phyloP scores from a whole-genome alignment of 148 eudicot genomes.

The Tetragonia tetragonoides region DNA sequence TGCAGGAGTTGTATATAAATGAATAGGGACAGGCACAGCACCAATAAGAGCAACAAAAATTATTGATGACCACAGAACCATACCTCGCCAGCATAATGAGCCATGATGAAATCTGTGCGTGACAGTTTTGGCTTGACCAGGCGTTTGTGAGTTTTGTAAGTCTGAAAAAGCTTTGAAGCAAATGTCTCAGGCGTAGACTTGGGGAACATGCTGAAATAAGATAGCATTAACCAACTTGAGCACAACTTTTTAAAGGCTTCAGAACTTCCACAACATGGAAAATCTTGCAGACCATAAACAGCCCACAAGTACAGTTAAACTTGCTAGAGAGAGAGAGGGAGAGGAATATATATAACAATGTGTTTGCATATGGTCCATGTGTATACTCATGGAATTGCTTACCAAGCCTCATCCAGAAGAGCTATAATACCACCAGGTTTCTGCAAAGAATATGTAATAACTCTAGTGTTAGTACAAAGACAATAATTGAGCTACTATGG shows the following conservation, averaged over 20 bases:
- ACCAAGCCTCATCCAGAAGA: constrained; percentile 99
- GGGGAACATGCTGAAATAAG: constrained; percentile 86
- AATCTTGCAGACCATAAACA: not conserved
- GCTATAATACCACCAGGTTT: constrained; percentile 95
- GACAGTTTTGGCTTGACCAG: constrained; percentile 93
- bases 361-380: not conserved
- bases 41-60: too few species aligned
- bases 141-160: constrained; percentile 82
- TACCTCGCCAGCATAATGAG: constrained; percentile 99
- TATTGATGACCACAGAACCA: constrained; percentile 10
- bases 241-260: constrained; percentile 8
- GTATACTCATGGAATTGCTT: constrained; percentile 23
- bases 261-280: not conserved
- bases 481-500: not conserved
- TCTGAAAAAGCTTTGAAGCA: constrained; percentile 91
- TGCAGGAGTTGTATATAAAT: not conserved
- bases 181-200: constrained; percentile 97
- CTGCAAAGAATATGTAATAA: constrained; percentile 42
- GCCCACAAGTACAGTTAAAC: not conserved
- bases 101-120: constrained; percentile 80
- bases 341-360: not conserved
- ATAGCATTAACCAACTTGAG: constrained; percentile 19
- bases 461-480: constrained; percentile 8
- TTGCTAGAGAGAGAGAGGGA: not conserved
- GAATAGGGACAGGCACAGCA: too few species aligned